Evolutionary conservation across 169 alveolate genomes (phyloP), one percentile per base, ranked within the genome.

Genomic region (Plasmodium adleri): DNA sequence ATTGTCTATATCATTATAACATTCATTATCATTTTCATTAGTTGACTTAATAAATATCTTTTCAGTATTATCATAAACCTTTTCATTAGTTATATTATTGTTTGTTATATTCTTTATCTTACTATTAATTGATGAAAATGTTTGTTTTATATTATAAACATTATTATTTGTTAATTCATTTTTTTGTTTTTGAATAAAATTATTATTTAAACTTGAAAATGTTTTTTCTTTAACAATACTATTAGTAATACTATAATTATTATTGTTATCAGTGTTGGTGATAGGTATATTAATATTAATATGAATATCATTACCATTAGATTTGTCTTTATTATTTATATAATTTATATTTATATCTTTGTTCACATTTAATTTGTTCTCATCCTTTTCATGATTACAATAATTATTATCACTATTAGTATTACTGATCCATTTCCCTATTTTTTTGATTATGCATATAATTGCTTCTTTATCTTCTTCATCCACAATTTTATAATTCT

Each of bases 381-480:
- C 26, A 75, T 15, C 24, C 15, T 32, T 7, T 20, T 62, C 13
- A 60, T 47, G 56, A n/a, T 10, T 24, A 17, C 50, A 67, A 74
- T 45, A 20, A 32, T 47, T n/a, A 22, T 45, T 49, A 10, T 22
- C 13, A 24, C 13, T 62, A 22, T 22, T 8, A 20, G n/a, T 62
- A 17, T 26, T 56, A 17, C 26, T 47, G 9, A 86, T 17, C 92
- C 92, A 86, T 20, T 71, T 15, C 2, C 76, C 88, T 22, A 94
- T 88, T 28, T 88, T 78, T 52, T 60, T 88, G 56, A 94, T 76
- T 26, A 91, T 88, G 17, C 80, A 87, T 87, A 89, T 92, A 62
- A 92, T 93, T 20, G 90, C 92, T 49, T 63, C 74, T 54, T 94
- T 88, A 71, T 94, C 96, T 60, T 94, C 94, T 24, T 88, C 92